phyloP scores from a whole-genome alignment of 108 stramenopile genomes.

The Mediolabrus comicus region DNA sequence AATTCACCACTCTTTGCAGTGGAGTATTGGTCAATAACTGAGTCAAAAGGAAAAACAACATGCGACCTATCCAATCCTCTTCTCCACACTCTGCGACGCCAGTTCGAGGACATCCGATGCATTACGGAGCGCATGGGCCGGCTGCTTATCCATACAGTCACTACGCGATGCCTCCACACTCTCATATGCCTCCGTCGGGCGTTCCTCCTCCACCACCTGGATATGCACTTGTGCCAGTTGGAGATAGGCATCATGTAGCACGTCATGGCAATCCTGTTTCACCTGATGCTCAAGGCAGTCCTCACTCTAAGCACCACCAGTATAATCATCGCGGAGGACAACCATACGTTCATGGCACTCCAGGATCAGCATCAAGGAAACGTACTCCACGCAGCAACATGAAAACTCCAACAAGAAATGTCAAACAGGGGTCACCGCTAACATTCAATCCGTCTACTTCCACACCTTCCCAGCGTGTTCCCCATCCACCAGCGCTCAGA shows the following conservation, averaged over 20 bases:
- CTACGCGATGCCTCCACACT: neutral
- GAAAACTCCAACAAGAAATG: neutral
- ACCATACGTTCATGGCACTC: neutral
- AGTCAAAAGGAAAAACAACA: too few species aligned
- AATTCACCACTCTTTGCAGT: too few species aligned
- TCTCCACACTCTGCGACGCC: neutral
- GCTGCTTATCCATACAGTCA: neutral
- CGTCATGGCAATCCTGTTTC: neutral
- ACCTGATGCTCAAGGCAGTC: neutral
- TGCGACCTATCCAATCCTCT: neutral
- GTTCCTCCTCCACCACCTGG: neutral
- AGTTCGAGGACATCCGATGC: neutral
- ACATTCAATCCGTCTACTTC: neutral
- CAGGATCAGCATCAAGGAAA: neutral
- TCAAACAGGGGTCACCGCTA: neutral
- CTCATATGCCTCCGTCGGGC: conserved; percentile 2
- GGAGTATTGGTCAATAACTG: too few species aligned
- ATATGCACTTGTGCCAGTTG: neutral
- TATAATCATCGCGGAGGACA: too few species aligned
- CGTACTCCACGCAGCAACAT: neutral
- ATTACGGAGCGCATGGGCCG: neutral
- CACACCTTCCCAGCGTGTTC: neutral
- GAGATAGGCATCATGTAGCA: neutral
- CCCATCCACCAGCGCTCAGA: neutral
- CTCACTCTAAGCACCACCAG: neutral